Conservation (phyloP, 164 flowering plant genomes). For the Buxus sempervirens region DNA sequence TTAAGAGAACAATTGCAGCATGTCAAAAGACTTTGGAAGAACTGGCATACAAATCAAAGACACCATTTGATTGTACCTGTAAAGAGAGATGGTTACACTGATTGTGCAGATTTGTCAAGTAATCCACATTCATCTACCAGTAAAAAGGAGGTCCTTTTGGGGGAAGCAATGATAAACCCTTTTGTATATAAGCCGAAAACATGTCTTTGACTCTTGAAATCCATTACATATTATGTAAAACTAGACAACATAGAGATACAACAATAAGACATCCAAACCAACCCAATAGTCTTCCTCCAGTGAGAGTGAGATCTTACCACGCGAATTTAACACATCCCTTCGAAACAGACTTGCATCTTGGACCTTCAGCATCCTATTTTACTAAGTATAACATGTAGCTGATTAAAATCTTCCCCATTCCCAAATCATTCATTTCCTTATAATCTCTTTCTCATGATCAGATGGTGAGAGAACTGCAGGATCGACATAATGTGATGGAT, state of each 20-base stretch:
- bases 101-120: neutral
- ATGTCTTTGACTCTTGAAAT: neutral
- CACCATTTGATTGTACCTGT: neutral
- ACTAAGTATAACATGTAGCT: neutral
- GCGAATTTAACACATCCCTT: neutral
- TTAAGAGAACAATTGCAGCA: too few relatives aligned
- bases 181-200: conserved; percentile 26
- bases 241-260: neutral
- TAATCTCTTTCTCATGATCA: too few relatives aligned
- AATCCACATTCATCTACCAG: neutral
- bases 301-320: neutral
- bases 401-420: neutral
- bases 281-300: neutral
- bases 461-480: too few relatives aligned
- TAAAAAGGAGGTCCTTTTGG: neutral
- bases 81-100: neutral
- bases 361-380: neutral
- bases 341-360: neutral
- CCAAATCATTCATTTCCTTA: neutral
- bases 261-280: conserved; percentile 2
- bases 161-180: conserved; percentile 5
- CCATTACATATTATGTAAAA: neutral
- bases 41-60: neutral
- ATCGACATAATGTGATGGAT: too few relatives aligned
- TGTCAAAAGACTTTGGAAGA: too few relatives aligned